Evolutionary conservation across 208 protist species (phyloP).

Genomic region (Leishmania tropica): DNA sequence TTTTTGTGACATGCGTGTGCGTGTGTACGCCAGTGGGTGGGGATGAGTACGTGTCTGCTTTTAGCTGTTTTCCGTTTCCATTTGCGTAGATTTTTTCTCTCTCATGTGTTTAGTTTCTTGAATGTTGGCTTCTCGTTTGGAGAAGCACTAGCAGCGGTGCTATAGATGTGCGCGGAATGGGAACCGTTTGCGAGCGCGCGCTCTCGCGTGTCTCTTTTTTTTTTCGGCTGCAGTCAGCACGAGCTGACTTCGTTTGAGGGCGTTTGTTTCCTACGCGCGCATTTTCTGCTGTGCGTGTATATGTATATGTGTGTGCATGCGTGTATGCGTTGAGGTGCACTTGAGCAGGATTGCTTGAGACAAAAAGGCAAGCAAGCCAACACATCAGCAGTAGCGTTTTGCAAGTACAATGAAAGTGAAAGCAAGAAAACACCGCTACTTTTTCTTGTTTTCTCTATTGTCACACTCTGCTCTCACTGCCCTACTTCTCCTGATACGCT

Average conservation of each 20-base stretch:
- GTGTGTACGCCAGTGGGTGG: background rate
- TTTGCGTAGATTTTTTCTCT: background rate
- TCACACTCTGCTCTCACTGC: background rate
- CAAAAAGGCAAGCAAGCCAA: background rate
- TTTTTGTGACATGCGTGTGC: background rate
- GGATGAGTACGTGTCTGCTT: background rate
- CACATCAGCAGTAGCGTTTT: background rate
- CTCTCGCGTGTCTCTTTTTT: background rate
- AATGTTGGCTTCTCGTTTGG: background rate
- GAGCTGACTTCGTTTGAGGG: background rate
- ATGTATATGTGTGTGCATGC: background rate
- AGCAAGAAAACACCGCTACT: background rate
- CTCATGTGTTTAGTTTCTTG: background rate
- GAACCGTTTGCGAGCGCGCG: background rate
- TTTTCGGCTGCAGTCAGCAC: background rate
- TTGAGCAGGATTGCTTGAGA: background rate
- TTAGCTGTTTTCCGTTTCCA: background rate
- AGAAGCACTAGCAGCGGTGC: background rate
- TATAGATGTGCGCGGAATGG: background rate
- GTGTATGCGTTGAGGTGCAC: background rate
- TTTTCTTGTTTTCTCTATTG: constrained; percentile 22
- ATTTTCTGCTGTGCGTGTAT: background rate
- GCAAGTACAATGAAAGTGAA: background rate
- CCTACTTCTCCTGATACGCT: constrained; percentile 10
- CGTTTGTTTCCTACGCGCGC: background rate